Percentiles rank a stretch among this genome's conserved stretches.
Evolutionary conservation across 2,329 filamentous ascomycete genomes (phyloP).

Genomic region (Sarocladium kiliense): DNA sequence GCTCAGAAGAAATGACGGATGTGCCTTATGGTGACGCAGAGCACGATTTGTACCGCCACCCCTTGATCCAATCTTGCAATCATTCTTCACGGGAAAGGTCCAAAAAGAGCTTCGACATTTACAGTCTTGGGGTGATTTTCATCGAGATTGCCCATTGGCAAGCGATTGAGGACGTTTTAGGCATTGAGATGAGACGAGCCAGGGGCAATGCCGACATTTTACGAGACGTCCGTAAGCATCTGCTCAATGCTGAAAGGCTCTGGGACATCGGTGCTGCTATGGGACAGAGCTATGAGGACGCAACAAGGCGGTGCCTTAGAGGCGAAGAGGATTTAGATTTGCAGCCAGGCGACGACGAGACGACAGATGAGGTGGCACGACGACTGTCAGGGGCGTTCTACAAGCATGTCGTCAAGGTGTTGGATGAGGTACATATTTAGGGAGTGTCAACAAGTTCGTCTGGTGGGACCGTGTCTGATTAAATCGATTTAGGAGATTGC

Average conservation of each 20-base stretch:
- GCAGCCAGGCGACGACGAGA: constrained; percentile 33
- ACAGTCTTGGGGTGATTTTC: constrained; percentile 46
- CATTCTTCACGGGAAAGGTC: constrained; percentile 28
- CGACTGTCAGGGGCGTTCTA: constrained; percentile 35
- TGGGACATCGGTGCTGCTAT: constrained; percentile 30
- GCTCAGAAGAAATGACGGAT: constrained; percentile 45
- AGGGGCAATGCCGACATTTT: constrained; percentile 32
- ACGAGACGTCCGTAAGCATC: constrained; percentile 26
- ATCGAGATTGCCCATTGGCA: constrained; percentile 50
- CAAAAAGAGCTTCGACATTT: constrained; percentile 47
- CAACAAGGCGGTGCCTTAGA: constrained; percentile 29
- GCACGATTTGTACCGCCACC: constrained; percentile 47
- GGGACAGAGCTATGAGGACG: constrained; percentile 34
- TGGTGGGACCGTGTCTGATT: too few relatives aligned
- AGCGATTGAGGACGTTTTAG: constrained; percentile 37
- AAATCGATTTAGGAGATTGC: too few relatives aligned
- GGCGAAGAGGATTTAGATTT: constrained; percentile 33
- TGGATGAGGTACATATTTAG: constrained; percentile 26
- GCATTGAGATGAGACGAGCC: constrained; percentile 28
- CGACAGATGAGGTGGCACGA: constrained; percentile 31
- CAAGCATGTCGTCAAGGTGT: constrained; percentile 38
- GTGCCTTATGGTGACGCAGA: constrained; percentile 37
- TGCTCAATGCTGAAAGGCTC: constrained; percentile 25
- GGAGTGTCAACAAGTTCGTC: not conserved
- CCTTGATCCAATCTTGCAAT: constrained; percentile 31